A percentile compares a stretch with the other conserved stretches of the same genome.
These are phyloP conservation scores for Saturnispora sekii DNA, from an alignment of 805 yeast species.

Conservation along the genomic window DNA sequence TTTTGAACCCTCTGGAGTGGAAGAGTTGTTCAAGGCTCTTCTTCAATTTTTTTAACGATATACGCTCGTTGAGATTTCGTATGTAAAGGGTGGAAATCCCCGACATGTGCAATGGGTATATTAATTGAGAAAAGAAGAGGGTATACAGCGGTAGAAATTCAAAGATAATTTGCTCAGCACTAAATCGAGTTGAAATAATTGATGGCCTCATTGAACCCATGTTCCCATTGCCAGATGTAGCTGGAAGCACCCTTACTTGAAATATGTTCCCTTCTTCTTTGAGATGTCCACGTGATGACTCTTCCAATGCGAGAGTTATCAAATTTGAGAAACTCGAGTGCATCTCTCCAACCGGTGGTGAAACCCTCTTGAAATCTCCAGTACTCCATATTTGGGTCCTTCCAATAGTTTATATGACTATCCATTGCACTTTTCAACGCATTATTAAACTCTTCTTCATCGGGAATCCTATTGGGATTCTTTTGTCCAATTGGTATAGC, in stretches of 20 bases:
- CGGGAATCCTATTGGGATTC: constrained; percentile 26
- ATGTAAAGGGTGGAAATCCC: constrained; percentile 33
- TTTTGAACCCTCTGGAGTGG: constrained; percentile 36
- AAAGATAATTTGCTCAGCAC: not conserved
- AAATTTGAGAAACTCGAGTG: constrained; percentile 55
- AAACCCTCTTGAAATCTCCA: constrained; percentile 78
- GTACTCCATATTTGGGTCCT: constrained; percentile 62
- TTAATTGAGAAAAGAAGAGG: no score
- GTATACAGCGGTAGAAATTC: not conserved
- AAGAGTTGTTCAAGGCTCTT: constrained; percentile 34
- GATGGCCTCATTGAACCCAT: constrained; percentile 65
- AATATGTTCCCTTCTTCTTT: constrained; percentile 57
- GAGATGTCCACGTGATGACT: constrained; percentile 51
- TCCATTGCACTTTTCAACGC: constrained; percentile 28
- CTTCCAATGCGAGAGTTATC: constrained; percentile 71
- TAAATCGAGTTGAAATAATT: constrained; percentile 26
- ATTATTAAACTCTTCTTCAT: constrained; percentile 32
- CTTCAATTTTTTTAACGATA: constrained; percentile 43
- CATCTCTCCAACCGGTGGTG: constrained; percentile 64
- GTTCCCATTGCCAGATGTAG: constrained; percentile 82
- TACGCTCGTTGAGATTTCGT: constrained; percentile 63
- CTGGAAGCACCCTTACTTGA: constrained; percentile 43
- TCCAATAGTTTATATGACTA: constrained; percentile 63
- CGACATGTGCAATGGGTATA: not conserved
- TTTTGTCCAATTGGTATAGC: constrained; percentile 34